Evolutionary conservation across 306 rosid species (phyloP).

Genomic region (Abrus precatorius): DNA sequence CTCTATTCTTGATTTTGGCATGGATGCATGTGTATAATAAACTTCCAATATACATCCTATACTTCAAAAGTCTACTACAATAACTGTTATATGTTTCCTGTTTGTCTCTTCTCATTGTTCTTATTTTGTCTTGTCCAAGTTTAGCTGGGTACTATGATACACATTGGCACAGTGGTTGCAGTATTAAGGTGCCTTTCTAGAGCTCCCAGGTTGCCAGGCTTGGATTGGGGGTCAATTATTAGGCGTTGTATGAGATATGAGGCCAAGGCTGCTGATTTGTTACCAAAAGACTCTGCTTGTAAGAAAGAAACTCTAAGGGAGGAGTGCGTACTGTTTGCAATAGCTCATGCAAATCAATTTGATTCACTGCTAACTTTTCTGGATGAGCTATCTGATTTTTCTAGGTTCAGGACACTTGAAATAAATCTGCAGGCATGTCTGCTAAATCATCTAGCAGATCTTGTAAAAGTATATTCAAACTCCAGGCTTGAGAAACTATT

Average conservation of each 20-base stretch:
- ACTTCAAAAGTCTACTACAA: constrained; percentile 35
- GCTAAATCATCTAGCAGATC: constrained; percentile 77
- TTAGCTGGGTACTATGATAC: constrained; percentile 60
- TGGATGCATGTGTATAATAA: constrained; percentile 47
- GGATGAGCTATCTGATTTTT: constrained; percentile 85
- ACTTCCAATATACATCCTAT: constrained; percentile 36
- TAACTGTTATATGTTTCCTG: constrained; percentile 1
- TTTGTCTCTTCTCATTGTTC: constrained; percentile 38
- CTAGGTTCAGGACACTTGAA: constrained; percentile 83
- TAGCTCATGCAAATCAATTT: constrained; percentile 89
- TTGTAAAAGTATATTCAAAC: constrained; percentile 78
- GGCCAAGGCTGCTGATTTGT: constrained; percentile 57
- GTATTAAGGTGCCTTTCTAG: constrained; percentile 84
- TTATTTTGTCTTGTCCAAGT: constrained; percentile 46
- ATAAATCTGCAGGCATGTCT: constrained; percentile 75
- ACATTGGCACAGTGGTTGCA: constrained; percentile 57
- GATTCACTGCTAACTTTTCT: constrained; percentile 81
- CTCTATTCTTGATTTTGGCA: constrained; percentile 51
- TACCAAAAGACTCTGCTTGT: constrained; percentile 52
- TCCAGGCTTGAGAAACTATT: constrained; percentile 83
- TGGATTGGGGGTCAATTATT: constrained; percentile 88
- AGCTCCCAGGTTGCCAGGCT: constrained; percentile 90
- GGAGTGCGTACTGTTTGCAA: constrained; percentile 75
- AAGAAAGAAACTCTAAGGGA: constrained; percentile 73
- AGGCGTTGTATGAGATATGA: constrained; percentile 93